Base-by-base conservation (phyloP, 768 basidiomycete genomes). In the Mycena sanguinolenta region DNA sequence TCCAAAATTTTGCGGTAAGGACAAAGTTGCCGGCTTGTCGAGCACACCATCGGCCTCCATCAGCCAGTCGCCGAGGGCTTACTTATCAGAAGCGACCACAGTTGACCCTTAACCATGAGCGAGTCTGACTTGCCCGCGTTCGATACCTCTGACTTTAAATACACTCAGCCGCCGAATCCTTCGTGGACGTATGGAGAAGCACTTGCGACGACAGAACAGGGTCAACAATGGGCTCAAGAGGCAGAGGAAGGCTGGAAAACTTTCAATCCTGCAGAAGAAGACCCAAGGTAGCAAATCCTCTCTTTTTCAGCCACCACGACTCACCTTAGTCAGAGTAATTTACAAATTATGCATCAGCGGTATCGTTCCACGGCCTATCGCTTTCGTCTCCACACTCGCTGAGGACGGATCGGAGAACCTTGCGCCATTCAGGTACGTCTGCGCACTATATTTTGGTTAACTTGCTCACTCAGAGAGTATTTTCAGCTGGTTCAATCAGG, bases 331-430 rank as follows among this genome's bases (percentile, higher is more conserved):
- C 54, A 84, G 83, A 57, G 74, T 74, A 39, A 28, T 84, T 10
- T 90, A 92, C 73, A 79, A 79, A 16, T 74, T 90, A 62, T 75
- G 91, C 72, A 83, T 84, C 12, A 85, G 85, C 50, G 90, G 88
- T 16, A 82, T 92, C 55, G 81, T 84, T 9, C 92, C 92, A 3
- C 86, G 93, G 49, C 92, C 92, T 13, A 82, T 93, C 63, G 93
- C 89, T 0, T 90, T 94, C 70, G 87, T 93, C n/a, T 92, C 91
- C 9, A 85, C 89, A 10, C 72, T 90, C 44, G 87, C 87, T 8
- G 80, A 79, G 19, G 77, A 86, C 60, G 91, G 90, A 0, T 73
- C 82, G 5, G 79, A 81, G 70, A 93, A 92, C 76, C 82, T 94
- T 44, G 90, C 91, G 2, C 88, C 90, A 1, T 91, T 89, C 69